Base-by-base conservation (phyloP, 768 basidiomycete species). In the Lentinula guzmanii region DNA sequence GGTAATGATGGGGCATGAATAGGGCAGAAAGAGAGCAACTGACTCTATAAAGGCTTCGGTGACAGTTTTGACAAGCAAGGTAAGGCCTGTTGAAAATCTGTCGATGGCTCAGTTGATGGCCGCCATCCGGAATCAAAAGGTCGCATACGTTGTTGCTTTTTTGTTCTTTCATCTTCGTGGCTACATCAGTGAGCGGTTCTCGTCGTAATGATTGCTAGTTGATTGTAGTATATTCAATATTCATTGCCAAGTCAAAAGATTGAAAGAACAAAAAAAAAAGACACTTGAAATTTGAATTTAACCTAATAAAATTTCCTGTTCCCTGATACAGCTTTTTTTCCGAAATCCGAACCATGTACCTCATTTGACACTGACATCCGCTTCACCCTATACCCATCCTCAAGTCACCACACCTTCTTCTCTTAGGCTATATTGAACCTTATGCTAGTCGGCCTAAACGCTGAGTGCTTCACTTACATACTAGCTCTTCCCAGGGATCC, bases 41-140 rank as follows among this genome's bases (percentile, higher is more conserved):
- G 53, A 54, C 34, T 37, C 34, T 54, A 54, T 52, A 52, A 52
- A n/a, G 31, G 51, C 51, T 54, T 54, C 53, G 55, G 55, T 43
- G 41, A 56, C 55, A 56, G 37, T 24, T 52, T 28, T 31, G 51
- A 33, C 31, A 52, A 16, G 51, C 31, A 52, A 52, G 34, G 24
- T 33, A 52, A 33, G 28, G 34, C 51, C 51, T 52, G 51, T 52
- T 48, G 42, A 48, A 48, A 48, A 48, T 21, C 46, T 48, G 46
- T 48, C 46, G 46, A 48, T 28, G 46, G 8, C 46, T 48, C 46
- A 48, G 46, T 48, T 48, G 46, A 48, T 48, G 46, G 46, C 46
- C 46, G 46, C 46, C 46, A 28, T 48, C 46, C 46, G 46, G 46
- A 48, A 48, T 48, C n/a, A 21, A 16, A 48, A 9, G 18, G 9